Conservation (phyloP, 805 yeast genomes). For the Schizosaccharomyces cryophilus region DNA sequence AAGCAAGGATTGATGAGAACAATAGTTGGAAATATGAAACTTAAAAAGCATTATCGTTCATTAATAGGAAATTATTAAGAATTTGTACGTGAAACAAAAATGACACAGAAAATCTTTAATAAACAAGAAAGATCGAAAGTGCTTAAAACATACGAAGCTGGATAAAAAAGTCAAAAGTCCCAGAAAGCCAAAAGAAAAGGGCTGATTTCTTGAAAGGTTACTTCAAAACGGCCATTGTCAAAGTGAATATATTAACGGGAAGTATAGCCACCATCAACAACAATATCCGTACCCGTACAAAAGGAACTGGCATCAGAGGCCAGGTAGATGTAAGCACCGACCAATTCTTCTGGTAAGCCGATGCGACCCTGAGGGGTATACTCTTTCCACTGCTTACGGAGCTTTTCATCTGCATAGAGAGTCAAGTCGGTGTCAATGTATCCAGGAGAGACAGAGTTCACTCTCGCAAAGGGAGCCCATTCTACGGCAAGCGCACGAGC, state of each 20-base stretch:
- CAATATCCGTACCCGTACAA: conserved; percentile 55
- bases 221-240: too few species aligned
- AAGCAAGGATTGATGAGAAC: too few species aligned
- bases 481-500: conserved; percentile 45
- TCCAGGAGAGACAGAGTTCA: conserved; percentile 45
- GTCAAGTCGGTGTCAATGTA: conserved; percentile 30
- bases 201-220: too few species aligned
- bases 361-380: conserved; percentile 46
- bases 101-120: too few species aligned
- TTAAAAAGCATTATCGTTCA: too few species aligned
- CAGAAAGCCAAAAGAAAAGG: too few species aligned
- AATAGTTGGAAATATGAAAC: too few species aligned
- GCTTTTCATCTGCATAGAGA: conserved; percentile 17
- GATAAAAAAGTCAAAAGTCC: too few species aligned
- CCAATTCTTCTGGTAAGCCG: conserved; percentile 46
- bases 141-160: too few species aligned
- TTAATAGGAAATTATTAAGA: too few species aligned
- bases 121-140: too few species aligned
- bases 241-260: background rate
- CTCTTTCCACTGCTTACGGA: conserved; percentile 18
- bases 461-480: conserved; percentile 46
- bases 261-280: conserved; percentile 39
- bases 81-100: too few species aligned
- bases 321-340: conserved; percentile 35
- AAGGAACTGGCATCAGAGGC: conserved; percentile 63